Evolutionary conservation across 306 rosid species (phyloP).

Genomic region (Sphenostylis stenocarpa): DNA sequence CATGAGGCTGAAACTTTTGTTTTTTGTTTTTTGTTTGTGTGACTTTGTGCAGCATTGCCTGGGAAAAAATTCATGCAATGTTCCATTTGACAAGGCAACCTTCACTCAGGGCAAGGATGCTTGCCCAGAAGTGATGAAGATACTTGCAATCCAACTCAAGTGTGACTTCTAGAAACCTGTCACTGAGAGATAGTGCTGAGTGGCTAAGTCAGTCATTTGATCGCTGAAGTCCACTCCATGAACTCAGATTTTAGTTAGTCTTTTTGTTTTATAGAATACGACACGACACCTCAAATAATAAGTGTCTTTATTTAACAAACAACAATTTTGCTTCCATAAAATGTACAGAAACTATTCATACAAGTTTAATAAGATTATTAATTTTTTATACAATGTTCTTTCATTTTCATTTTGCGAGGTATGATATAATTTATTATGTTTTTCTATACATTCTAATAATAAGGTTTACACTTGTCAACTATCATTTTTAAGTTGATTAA

Average conservation of each 20-base stretch:
- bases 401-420: too few species aligned
- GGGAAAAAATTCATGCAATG: slow-evolving; percentile 47
- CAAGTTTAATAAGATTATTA: background rate
- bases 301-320: background rate
- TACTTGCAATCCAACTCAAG: slow-evolving; percentile 61
- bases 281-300: background rate
- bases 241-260: slow-evolving; percentile 24
- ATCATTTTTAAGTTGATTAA: too few species aligned
- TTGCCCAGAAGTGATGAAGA: slow-evolving; percentile 49
- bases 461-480: too few species aligned
- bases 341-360: background rate
- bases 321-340: slow-evolving; percentile 5
- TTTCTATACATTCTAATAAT: too few species aligned
- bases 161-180: slow-evolving; percentile 28
- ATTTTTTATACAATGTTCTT: too few species aligned
- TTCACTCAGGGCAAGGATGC: slow-evolving; percentile 41
- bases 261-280: slow-evolving; percentile 7
- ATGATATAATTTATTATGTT: too few species aligned
- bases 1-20: background rate
- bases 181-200: background rate
- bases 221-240: background rate
- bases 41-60: slow-evolving; percentile 59
- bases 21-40: background rate
- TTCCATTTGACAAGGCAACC: slow-evolving; percentile 41
- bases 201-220: background rate